Evolutionary conservation across 768 basidiomycete genomes (phyloP).

Genomic region (Tulasnella sp.): DNA sequence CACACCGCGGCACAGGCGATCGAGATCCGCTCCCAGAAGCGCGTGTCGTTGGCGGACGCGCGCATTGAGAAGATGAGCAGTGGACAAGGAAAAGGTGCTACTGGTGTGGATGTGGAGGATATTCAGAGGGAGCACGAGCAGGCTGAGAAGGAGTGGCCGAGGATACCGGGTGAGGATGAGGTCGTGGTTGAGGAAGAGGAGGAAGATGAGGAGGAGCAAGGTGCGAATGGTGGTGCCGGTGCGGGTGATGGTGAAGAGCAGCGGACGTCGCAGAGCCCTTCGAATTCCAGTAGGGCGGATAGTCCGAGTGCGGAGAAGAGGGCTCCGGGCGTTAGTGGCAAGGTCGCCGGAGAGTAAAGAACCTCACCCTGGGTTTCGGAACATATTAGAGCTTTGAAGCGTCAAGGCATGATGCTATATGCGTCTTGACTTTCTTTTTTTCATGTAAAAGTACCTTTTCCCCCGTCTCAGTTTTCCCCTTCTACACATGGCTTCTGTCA

Average conservation of each 20-base stretch:
- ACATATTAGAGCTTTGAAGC: background rate
- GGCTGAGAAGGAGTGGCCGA: constrained; percentile 28
- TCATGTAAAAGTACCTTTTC: background rate
- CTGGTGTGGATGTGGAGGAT: constrained; percentile 71
- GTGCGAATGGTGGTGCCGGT: background rate
- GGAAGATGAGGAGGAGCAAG: constrained; percentile 9
- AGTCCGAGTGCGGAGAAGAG: background rate
- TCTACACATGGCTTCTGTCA: background rate
- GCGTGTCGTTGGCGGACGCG: constrained; percentile 79
- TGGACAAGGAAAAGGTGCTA: constrained; percentile 72
- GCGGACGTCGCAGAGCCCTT: background rate
- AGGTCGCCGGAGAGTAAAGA: background rate
- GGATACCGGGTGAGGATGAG: constrained; percentile 22
- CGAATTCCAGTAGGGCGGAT: background rate
- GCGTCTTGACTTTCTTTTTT: background rate
- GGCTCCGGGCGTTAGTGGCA: background rate
- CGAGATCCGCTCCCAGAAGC: constrained; percentile 49
- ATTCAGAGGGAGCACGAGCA: constrained; percentile 55
- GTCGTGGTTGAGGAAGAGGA: background rate
- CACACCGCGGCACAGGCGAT: constrained; percentile 46
- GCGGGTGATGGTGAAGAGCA: background rate
- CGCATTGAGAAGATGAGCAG: constrained; percentile 78
- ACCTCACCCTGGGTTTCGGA: background rate
- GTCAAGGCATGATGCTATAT: background rate
- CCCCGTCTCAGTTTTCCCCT: background rate